Evolutionary conservation across 768 basidiomycete species (phyloP), one percentile per base, ranked within the genome.

Genomic region (Collybiopsis confluens): DNA sequence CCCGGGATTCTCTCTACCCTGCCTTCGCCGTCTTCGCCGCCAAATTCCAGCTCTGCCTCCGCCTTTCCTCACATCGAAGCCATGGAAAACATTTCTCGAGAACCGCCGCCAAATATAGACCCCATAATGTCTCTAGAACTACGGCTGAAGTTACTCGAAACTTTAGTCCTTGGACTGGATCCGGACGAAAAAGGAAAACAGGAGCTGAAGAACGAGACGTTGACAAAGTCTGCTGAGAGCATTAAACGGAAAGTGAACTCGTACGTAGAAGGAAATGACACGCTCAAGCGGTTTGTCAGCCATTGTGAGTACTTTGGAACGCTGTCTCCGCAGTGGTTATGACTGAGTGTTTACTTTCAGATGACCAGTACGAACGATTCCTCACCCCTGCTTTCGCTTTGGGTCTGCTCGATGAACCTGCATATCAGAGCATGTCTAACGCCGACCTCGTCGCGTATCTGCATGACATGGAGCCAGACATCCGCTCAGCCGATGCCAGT

Each of bases 401-500:
- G 44, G 83, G 88, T n/a, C 83, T 82, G 16, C 65, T 83, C 15
- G 74, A 73, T 15, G 66, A 75, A 1, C 79, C 84, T 6, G 66
- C 82, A 23, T 87, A 86, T 54, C 80, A 80, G 49, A 76, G 76
- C 35, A 84, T 92, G 82, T 75, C 85, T 0, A 38, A 20, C 0
- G 78, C 79, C 54, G 88, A 88, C 60, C 70, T 92, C 7, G 86
- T 88, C 37, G 83, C 85, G 0, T 75, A 88, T 52, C 67, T 92
- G 9, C 68, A 76, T 0, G 90, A 93, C 62, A 88, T 92, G 83
- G 91, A 92, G 58, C 79, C 83, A 3, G 91, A 93, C 48, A 82
- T 92, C 47, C 88, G 90, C 27, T 80, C 83, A 28, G 90, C 89
- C 9, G 91, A 92, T 60, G 80, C 86, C 7, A 89, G 91, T 59